Conservation (phyloP, 192 early-diverging fungal species). For the Globomyces pollinis-pini region DNA sequence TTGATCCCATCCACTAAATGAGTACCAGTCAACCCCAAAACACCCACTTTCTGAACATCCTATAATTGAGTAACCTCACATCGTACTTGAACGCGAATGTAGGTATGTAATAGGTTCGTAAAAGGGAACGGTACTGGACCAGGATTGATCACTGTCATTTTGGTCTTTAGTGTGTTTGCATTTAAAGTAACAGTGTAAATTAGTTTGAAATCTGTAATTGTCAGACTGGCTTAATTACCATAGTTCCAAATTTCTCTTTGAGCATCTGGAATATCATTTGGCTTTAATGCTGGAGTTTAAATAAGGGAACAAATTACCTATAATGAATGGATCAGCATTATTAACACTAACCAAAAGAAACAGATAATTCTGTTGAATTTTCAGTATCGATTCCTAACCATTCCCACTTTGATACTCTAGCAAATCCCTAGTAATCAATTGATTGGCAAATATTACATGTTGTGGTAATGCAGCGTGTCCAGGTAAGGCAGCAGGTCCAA, state of each 20-base stretch:
- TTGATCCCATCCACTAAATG: constrained; percentile 68
- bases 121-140: constrained; percentile 65
- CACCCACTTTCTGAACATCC: constrained; percentile 51
- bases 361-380: constrained; percentile 36
- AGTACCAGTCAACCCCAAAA: constrained; percentile 58
- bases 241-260: constrained; percentile 56
- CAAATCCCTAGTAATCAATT: too few relatives aligned
- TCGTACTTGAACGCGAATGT: constrained; percentile 67
- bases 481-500: constrained; percentile 47
- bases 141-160: constrained; percentile 67
- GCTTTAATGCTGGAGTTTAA: neutral
- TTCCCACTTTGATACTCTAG: constrained; percentile 40
- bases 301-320: neutral
- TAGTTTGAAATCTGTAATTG: constrained; percentile 65
- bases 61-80: too few relatives aligned
- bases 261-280: constrained; percentile 42
- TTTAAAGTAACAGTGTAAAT: constrained; percentile 75
- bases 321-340: too few relatives aligned
- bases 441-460: too few relatives aligned
- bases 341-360: constrained; percentile 49
- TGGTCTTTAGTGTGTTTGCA: constrained; percentile 58
- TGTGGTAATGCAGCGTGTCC: too few relatives aligned
- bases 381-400: constrained; percentile 40
- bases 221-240: too few relatives aligned
- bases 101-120: constrained; percentile 89